These are phyloP conservation scores for Blastobotrys buckinghamii DNA, from an alignment of 1,139 yeast species.

Conservation along the genomic window DNA sequence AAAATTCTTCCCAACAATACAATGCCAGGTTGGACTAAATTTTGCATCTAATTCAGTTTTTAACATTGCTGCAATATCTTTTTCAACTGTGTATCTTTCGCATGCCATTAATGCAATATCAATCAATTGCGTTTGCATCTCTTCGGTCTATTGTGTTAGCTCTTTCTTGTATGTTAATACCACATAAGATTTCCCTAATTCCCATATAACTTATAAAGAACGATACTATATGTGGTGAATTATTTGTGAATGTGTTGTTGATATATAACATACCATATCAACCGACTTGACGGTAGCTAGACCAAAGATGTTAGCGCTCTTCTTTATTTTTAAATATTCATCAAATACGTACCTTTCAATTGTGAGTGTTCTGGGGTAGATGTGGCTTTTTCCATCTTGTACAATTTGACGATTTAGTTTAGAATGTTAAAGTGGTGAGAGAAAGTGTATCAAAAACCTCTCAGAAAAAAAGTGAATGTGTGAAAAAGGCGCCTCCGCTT, in stretches of 20 bases:
- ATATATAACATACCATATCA: slow-evolving; percentile 40
- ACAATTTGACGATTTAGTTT: too few relatives aligned
- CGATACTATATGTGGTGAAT: too few relatives aligned
- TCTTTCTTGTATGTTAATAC: not conserved
- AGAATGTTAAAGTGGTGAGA: too few relatives aligned
- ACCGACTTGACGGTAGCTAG: slow-evolving; percentile 34
- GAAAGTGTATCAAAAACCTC: too few relatives aligned
- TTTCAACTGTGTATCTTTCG: slow-evolving; percentile 48
- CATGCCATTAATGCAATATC: slow-evolving; percentile 46
- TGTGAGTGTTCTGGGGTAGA: slow-evolving; percentile 4
- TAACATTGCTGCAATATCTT: slow-evolving; percentile 72
- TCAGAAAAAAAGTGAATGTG: not conserved
- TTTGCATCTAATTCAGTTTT: slow-evolving; percentile 66
- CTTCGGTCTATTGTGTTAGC: slow-evolving; percentile 16
- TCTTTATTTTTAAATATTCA: too few relatives aligned
- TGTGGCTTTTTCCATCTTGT: slow-evolving; percentile 3
- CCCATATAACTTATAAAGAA: too few relatives aligned
- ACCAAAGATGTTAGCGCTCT: not conserved
- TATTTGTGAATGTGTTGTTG: too few relatives aligned
- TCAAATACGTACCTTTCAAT: slow-evolving; percentile 3
- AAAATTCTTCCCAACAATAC: slow-evolving; percentile 86
- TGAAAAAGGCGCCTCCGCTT: too few relatives aligned
- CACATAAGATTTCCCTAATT: too few relatives aligned
- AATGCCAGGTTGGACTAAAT: slow-evolving; percentile 91
- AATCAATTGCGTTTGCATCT: slow-evolving; percentile 22